Base-by-base conservation (phyloP, 2,329 filamentous ascomycete genomes). In the Aspergillus transmontanensis region DNA sequence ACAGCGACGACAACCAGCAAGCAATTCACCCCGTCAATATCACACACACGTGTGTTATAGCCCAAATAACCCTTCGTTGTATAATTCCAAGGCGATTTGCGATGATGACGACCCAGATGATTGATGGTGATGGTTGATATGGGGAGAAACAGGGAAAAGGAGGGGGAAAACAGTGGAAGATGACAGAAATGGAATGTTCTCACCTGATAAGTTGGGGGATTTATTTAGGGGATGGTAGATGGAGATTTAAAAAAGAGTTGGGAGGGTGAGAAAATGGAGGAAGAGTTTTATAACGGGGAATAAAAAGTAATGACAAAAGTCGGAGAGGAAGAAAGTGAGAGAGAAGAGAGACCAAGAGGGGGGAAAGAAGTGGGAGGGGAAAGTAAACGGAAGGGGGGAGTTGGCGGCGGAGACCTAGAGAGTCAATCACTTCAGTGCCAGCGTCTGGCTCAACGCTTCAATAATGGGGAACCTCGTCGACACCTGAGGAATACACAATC, bases 131-230 rank as follows among this genome's bases (percentile, higher is more conserved):
- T 51, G 57, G 34, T 39, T 45, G 57, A 58, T 50, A 50, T 45
- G 57, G 43, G 34, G 21, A 41, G 43, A 21, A 50, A 28, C 55
- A 23, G 58, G 59, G 26, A 58, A 54, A 50, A 43, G 60, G 54
- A 30, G 55, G 55, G 57, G 63, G 64, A 54, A 62, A 58, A 62
- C 48, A 51, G 61, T 60, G 55, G 62, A 59, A 65, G 53, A 56
- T 39, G 65, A 64, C 51, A 58, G 64, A 64, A 66, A 59, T 64
- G 65, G 60, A 60, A 61, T 34, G 41, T 41, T 71, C 73, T 74
- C 66, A 75, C 73, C 69, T 74, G 66, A 57, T 63, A 59, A 43
- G 51, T 62, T 46, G 60, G 60, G 34, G 45, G 34, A 36, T 34
- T 59, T 59, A 21, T 43, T 50, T n/a, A 32, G 30, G 26, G 36